Percentiles rank a stretch among this genome's conserved stretches.
These are phyloP conservation scores for Pseudogymnoascus sp. DNA, from an alignment of 2,329 filamentous ascomycete genomes.

Conservation along the genomic window DNA sequence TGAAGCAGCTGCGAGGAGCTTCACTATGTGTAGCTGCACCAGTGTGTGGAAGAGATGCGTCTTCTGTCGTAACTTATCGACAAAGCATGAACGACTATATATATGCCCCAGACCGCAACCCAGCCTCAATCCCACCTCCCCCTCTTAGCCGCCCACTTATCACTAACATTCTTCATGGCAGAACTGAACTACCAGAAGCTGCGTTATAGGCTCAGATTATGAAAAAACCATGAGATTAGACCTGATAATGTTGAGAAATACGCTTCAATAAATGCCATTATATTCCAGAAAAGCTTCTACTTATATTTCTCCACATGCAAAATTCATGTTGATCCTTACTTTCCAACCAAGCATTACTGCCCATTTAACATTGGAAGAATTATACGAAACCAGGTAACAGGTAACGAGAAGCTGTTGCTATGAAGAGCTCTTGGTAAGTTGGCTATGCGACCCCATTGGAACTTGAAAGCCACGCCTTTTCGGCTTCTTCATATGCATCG, in stretches of 20 bases:
- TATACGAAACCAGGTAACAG: too few species aligned
- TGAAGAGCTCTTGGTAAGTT: too few species aligned
- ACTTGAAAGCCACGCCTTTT: not conserved
- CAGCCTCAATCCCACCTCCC: not conserved
- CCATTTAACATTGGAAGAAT: constrained; percentile 16
- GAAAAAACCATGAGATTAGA: not conserved
- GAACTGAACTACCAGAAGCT: too few species aligned
- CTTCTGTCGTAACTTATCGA: too few species aligned
- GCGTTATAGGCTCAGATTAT: not conserved
- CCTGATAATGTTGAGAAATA: not conserved
- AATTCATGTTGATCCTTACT: not conserved
- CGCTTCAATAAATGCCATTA: not conserved
- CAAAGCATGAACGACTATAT: too few species aligned
- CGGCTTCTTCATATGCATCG: not conserved
- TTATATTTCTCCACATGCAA: not conserved
- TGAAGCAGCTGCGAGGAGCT: too few species aligned
- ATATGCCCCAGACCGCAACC: too few species aligned
- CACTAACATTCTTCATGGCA: not conserved
- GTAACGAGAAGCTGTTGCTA: too few species aligned
- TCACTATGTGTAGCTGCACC: too few species aligned
- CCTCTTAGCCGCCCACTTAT: not conserved
- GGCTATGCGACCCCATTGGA: not conserved
- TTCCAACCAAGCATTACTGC: constrained; percentile 11
- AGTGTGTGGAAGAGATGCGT: too few species aligned
- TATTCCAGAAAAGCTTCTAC: not conserved